These are phyloP conservation scores for Gossypium stocksii DNA, from an alignment of 345 rosid genomes.

Conservation along the genomic window DNA sequence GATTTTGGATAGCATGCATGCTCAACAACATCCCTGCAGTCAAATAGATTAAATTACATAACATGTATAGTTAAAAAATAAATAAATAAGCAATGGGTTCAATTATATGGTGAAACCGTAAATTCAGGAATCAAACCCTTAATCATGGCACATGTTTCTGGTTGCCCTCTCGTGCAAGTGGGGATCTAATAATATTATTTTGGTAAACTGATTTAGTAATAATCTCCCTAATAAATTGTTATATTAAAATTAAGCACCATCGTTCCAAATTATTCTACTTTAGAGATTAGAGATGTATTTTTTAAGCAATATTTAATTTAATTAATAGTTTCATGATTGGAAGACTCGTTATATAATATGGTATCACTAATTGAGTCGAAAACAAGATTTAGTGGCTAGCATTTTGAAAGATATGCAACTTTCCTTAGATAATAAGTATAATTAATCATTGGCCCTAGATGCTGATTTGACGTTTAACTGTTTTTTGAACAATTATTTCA, in stretches of 20 bases:
- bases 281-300: not conserved
- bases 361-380: not conserved
- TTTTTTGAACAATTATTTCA: not conserved
- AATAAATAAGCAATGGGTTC: not conserved
- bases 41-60: too few relatives aligned
- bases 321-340: not conserved
- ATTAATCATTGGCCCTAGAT: conserved; percentile 3
- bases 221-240: not conserved
- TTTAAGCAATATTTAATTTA: not conserved
- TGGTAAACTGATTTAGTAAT: not conserved
- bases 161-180: not conserved
- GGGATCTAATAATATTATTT: not conserved
- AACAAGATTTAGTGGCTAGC: not conserved
- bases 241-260: not conserved
- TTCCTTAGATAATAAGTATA: conserved; percentile 2
- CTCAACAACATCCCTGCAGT: too few relatives aligned
- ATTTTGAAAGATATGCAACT: not conserved
- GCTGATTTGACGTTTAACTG: not conserved
- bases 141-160: conserved; percentile 3
- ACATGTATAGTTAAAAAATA: not conserved
- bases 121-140: not conserved
- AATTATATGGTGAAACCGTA: not conserved
- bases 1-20: too few relatives aligned
- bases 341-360: not conserved
- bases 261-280: not conserved